These are phyloP conservation scores for Golubevia sp. DNA, from an alignment of 1,284 basidiomycete species.

Conservation along the genomic window DNA sequence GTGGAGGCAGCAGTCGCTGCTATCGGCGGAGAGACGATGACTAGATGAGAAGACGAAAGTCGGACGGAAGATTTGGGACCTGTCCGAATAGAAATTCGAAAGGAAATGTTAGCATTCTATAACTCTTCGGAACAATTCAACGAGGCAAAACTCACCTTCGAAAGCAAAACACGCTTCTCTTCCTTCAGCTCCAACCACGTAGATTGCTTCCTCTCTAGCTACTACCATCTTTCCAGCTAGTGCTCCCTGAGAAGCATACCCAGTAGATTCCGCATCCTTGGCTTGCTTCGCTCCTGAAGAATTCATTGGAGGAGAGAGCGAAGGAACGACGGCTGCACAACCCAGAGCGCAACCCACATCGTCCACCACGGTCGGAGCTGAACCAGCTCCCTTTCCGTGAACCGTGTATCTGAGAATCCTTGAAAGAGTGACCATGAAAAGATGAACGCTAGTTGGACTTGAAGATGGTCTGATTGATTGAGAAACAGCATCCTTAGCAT, in stretches of 20 bases:
- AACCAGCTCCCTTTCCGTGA: conserved; percentile 41
- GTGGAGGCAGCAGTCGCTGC: conserved; percentile 71
- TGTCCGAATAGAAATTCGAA: too few relatives aligned
- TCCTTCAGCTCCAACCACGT: conserved; percentile 49
- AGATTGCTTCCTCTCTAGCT: conserved; percentile 56
- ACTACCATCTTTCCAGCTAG: conserved; percentile 46
- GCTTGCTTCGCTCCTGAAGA: neutral
- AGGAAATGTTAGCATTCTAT: too few relatives aligned
- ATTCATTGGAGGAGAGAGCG: neutral
- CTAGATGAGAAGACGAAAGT: conserved; percentile 43
- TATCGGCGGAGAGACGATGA: conserved; percentile 86
- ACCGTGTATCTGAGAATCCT: conserved; percentile 44
- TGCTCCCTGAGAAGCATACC: neutral
- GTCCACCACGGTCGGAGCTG: conserved; percentile 43
- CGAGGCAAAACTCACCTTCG: conserved; percentile 25
- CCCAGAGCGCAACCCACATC: conserved; percentile 46
- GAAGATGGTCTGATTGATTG: neutral
- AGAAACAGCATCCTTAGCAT: neutral
- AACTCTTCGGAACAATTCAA: neutral
- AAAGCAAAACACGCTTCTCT: conserved; percentile 54
- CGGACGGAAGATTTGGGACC: conserved; percentile 39
- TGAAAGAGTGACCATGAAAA: conserved; percentile 54
- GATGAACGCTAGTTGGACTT: conserved; percentile 23
- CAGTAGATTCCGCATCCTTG: neutral
- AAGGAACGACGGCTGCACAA: conserved; percentile 39